Evolutionary conservation across 768 basidiomycete genomes (phyloP).

Genomic region (Boletus subcaerulescens): DNA sequence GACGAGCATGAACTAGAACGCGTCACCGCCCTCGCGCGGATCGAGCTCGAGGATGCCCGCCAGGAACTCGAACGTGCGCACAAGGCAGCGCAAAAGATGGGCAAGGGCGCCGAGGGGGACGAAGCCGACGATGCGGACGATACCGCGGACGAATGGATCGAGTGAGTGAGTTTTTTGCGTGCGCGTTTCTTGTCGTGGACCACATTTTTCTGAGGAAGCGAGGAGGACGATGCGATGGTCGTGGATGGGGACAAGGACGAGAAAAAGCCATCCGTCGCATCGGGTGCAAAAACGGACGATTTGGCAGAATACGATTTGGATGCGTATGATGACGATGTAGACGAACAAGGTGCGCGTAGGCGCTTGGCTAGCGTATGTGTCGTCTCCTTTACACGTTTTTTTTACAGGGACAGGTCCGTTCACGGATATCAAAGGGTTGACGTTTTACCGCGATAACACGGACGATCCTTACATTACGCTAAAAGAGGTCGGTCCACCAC

Average conservation of each 20-base stretch:
- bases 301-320: conserved; percentile 88
- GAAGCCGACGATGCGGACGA: conserved; percentile 58
- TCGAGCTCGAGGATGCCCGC: conserved; percentile 88
- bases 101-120: conserved; percentile 59
- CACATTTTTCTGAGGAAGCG: conserved; percentile 29
- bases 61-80: conserved; percentile 81
- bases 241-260: conserved; percentile 39
- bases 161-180: conserved; percentile 56
- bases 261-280: conserved; percentile 16
- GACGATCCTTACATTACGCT: conserved; percentile 97
- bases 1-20: conserved; percentile 89
- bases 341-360: conserved; percentile 29
- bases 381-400: neutral
- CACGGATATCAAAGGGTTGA: conserved; percentile 92
- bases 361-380: neutral
- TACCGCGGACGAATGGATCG: conserved; percentile 67
- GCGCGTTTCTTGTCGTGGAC: conserved; percentile 8
- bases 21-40: conserved; percentile 81
- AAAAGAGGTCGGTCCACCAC: conserved; percentile 67
- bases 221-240: conserved; percentile 62
- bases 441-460: conserved; percentile 85
- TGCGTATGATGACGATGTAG: conserved; percentile 81
- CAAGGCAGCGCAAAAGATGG: conserved; percentile 70
- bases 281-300: conserved; percentile 52
- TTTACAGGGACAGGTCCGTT: conserved; percentile 70